Evolutionary conservation across 1,284 basidiomycete genomes (phyloP), one percentile per base, ranked within the genome.

Genomic region (Heterobasidion occidentale): DNA sequence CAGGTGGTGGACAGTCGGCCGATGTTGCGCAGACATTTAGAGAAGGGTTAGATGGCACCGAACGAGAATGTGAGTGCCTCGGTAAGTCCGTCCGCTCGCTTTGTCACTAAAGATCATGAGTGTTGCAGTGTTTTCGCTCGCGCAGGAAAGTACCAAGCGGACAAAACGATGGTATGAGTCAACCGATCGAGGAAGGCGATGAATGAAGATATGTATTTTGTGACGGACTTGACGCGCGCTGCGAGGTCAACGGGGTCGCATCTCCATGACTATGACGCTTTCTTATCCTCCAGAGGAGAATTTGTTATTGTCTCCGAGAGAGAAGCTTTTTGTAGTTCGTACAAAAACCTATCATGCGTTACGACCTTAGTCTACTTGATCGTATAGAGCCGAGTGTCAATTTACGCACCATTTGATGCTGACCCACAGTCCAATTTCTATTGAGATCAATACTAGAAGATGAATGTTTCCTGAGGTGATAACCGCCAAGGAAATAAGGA

Each of bases 161-260:
- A 88, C 85, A 64, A 94, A 93, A 70, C 71, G 72, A 56, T 96
- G 92, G 92, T 88, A 91, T 69, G 92, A 94, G 64, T 81, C 80
- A 56, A 81, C 75, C 61, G 83, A 87, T 57, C 77, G 74, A 58
- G 68, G 71, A 33, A 74, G 74, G 59, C 38, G 8, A 38, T 34
- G 54, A n/a, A 47, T 47, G 46, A 59, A 48, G 36, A 46, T 14
- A 44, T 20, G 38, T 36, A 17, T 17, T 51, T 48, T 55, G 51
- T 51, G 44, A 52, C 58, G 47, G 55, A 51, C 20, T 20, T 20
- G 20, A 27, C 27, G 27, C 27, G 27, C 19, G 27, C 27, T 27
- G 27, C 27, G 27, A 27, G 27, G 27, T 27, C 27, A 5, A 27
- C 27, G 3, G 27, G 27, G 27, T 27, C 50, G 58, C 59, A 49